Evolutionary conservation across 306 rosid species (phyloP), one percentile per base, ranked within the genome.

Genomic region (Fragaria ananassa): DNA sequence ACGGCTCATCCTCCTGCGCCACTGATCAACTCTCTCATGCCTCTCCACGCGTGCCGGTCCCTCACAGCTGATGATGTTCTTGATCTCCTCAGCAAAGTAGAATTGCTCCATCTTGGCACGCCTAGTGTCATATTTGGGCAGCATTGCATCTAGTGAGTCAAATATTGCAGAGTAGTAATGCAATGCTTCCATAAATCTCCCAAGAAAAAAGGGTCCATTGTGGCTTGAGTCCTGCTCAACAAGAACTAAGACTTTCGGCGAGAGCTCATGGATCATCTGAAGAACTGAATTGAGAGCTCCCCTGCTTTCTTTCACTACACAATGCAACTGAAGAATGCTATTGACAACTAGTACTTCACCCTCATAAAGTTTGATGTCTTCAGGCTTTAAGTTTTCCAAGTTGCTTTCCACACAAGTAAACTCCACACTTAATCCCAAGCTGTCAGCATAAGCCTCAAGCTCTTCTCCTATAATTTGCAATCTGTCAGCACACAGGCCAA

Each of bases 31-130:
- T 68, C 86, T 90, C 87, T 94, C 96, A n/a, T 94, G 98, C 84
- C 98, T 89, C 74, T 94, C 98, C 80, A 94, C 89, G 18, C 98
- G 88, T 37, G 84, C 81, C 2, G 91, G 87, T 18, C 98, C 97
- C 84, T 94, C 98, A 37, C 93, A 89, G 82, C 98, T 91, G 86
- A 91, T 94, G 69, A 91, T 94, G 83, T 94, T 94, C 87, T 91
- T 90, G 66, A 90, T 94, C 93, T 94, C 98, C 82, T 94, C 96
- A 2, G 86, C 93, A 50, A 94, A 94, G 78, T 88, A 94, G 81
- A 94, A 94, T n/a, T 91, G 98, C 35, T 94, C 98, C 44, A 91
- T 87, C 53, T 91, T 91, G 0, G 95, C 96, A 12, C 97, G 76
- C 54, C 87, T 83, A 0, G 98, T 94, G 74, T 91, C 98, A 62